Evolutionary conservation across 306 rosid genomes (phyloP).

Genomic region (Quercus cerris): DNA sequence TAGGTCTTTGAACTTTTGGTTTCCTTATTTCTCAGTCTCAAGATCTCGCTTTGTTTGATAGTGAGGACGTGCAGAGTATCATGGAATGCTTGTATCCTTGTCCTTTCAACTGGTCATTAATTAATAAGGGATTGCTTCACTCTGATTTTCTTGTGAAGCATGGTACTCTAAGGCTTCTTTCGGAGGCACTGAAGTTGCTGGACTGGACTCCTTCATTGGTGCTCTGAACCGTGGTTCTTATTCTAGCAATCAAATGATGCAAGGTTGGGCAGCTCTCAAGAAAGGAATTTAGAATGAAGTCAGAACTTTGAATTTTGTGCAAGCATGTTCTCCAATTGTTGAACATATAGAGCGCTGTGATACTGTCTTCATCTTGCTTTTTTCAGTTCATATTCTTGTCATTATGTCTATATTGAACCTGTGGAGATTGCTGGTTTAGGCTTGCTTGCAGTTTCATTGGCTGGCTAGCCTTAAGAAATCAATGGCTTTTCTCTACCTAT

Average conservation of each 20-base stretch:
- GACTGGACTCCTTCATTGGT: slow-evolving; percentile 42
- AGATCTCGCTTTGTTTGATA: slow-evolving; percentile 21
- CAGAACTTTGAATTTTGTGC: slow-evolving; percentile 40
- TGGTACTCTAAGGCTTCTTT: slow-evolving; percentile 66
- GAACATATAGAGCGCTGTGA: slow-evolving; percentile 51
- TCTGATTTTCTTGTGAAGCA: slow-evolving; percentile 3
- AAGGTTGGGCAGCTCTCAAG: slow-evolving; percentile 14
- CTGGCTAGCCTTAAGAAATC: slow-evolving; percentile 22
- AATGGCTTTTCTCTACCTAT: not conserved
- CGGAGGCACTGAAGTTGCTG: slow-evolving; percentile 63
- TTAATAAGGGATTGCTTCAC: slow-evolving; percentile 81
- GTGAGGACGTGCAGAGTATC: slow-evolving; percentile 42
- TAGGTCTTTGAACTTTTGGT: slow-evolving; percentile 61
- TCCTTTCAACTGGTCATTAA: slow-evolving; percentile 63
- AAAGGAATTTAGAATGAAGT: slow-evolving; percentile 62
- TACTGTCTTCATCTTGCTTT: slow-evolving; percentile 75
- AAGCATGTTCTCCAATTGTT: slow-evolving; percentile 34
- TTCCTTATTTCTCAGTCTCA: slow-evolving; percentile 42
- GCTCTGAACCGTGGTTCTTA: slow-evolving; percentile 33
- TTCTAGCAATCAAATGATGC: slow-evolving; percentile 17
- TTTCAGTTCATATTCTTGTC: slow-evolving; percentile 61
- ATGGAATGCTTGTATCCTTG: slow-evolving; percentile 72
- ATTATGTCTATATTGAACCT: slow-evolving; percentile 61
- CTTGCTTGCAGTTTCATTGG: slow-evolving; percentile 78
- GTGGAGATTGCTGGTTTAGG: slow-evolving; percentile 78